phyloP scores from a whole-genome alignment of 805 yeast genomes.

The Pichia ethanolica region DNA sequence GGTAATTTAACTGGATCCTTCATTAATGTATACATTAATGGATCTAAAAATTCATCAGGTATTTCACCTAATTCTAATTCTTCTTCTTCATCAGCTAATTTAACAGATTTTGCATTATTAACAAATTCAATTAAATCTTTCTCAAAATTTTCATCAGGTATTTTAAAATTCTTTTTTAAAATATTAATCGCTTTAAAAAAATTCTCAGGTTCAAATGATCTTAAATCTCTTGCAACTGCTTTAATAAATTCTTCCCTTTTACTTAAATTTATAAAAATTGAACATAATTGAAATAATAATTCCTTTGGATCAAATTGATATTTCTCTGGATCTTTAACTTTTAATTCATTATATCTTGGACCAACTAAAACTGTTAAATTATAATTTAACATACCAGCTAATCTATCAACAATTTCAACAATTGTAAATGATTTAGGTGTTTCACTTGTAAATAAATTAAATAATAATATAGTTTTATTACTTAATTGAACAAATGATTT shows the following conservation, averaged over 20 bases:
- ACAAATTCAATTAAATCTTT: conserved; percentile 48
- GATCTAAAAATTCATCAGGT: conserved; percentile 96
- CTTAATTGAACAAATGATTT: conserved; percentile 75
- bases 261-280: conserved; percentile 69
- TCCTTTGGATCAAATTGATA: conserved; percentile 78
- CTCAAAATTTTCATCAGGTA: conserved; percentile 42
- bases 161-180: conserved; percentile 47
- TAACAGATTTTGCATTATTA: conserved; percentile 53
- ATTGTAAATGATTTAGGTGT: conserved; percentile 82
- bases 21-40: conserved; percentile 93
- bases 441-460: conserved; percentile 75
- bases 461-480: conserved; percentile 71
- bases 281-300: conserved; percentile 59
- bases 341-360: conserved; percentile 83
- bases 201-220: conserved; percentile 67
- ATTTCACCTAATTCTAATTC: conserved; percentile 86
- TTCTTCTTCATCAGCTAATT: conserved; percentile 64
- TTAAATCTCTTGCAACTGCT: conserved; percentile 86
- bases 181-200: conserved; percentile 69
- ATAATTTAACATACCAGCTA: conserved; percentile 94
- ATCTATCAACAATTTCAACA: conserved; percentile 84
- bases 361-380: conserved; percentile 91
- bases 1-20: conserved; percentile 95
- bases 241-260: conserved; percentile 55
- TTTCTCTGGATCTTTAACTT: conserved; percentile 75